A percentile compares a stretch with the other conserved stretches of the same genome.
Evolutionary conservation across 2,329 filamentous ascomycete species (phyloP).

Genomic region (Penicillium sp.): DNA sequence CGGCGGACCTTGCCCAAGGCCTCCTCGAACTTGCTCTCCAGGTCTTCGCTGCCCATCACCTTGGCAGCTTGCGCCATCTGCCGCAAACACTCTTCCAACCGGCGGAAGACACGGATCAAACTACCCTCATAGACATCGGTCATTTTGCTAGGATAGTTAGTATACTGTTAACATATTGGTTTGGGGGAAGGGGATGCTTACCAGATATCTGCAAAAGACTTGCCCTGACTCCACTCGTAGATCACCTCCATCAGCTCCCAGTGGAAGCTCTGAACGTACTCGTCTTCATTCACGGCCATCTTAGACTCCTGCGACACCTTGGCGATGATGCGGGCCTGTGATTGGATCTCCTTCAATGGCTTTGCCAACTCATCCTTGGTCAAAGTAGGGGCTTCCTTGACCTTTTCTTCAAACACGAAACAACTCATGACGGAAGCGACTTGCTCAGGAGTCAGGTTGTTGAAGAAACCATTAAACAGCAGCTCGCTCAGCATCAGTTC

Average conservation of each 20-base stretch:
- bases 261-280: constrained; percentile 86
- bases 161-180: constrained; percentile 3
- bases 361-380: constrained; percentile 78
- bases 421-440: constrained; percentile 83
- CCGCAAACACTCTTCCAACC: constrained; percentile 86
- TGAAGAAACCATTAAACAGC: constrained; percentile 97
- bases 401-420: constrained; percentile 98
- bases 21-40: constrained; percentile 87
- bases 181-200: constrained; percentile 49
- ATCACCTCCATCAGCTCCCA: constrained; percentile 97
- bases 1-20: constrained; percentile 81
- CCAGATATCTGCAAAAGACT: constrained; percentile 91
- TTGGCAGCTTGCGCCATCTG: constrained; percentile 96
- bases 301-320: constrained; percentile 96
- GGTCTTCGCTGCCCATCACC: constrained; percentile 95
- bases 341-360: constrained; percentile 80
- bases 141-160: constrained; percentile 72
- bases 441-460: constrained; percentile 84
- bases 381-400: constrained; percentile 66
- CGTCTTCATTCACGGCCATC: constrained; percentile 87
- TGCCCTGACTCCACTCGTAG: constrained; percentile 84
- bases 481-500: constrained; percentile 91
- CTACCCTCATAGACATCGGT: constrained; percentile 97
- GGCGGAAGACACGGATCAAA: constrained; percentile 90
- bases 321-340: constrained; percentile 81